Percentiles rank a stretch among this genome's conserved stretches.
Conservation (phyloP, 805 yeast species). For the Clavispora asparagi region DNA sequence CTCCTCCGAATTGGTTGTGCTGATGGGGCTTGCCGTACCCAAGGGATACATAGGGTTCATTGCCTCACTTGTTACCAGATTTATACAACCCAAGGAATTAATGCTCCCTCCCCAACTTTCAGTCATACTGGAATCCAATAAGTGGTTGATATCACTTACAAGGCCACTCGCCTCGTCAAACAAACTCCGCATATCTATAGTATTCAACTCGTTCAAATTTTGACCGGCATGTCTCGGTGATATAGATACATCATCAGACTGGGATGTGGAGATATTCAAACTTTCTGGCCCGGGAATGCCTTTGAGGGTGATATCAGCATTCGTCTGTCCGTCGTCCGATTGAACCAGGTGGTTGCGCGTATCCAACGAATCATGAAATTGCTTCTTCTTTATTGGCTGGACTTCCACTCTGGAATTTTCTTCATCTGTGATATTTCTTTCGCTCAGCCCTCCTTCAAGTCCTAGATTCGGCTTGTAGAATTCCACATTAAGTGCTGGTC, state of each 20-base stretch:
- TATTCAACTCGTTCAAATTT: not conserved
- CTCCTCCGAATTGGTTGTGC: not conserved
- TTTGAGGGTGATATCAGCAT: not conserved
- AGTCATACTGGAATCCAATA: slow-evolving; percentile 13
- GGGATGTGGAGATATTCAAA: not conserved
- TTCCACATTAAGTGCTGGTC: slow-evolving; percentile 1
- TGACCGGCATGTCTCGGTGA: not conserved
- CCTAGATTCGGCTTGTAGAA: slow-evolving; percentile 6
- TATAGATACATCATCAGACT: not conserved
- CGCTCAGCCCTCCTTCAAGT: not conserved
- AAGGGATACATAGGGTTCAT: not conserved
- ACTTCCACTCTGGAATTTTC: not conserved
- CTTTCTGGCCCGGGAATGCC: not conserved
- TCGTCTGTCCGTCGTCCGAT: not conserved
- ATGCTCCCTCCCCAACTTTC: not conserved
- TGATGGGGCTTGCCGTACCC: not conserved
- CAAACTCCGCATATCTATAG: slow-evolving; percentile 15
- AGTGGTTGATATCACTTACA: slow-evolving; percentile 28
- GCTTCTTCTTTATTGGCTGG: not conserved
- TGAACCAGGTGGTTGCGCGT: not conserved
- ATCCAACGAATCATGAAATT: not conserved
- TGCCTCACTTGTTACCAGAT: not conserved
- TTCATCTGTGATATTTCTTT: not conserved
- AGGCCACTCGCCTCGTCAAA: slow-evolving; percentile 31
- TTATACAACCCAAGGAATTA: not conserved